Evolutionary conservation across 1,139 yeast species (phyloP).

Genomic region (Lodderomyces orthopsilosis): DNA sequence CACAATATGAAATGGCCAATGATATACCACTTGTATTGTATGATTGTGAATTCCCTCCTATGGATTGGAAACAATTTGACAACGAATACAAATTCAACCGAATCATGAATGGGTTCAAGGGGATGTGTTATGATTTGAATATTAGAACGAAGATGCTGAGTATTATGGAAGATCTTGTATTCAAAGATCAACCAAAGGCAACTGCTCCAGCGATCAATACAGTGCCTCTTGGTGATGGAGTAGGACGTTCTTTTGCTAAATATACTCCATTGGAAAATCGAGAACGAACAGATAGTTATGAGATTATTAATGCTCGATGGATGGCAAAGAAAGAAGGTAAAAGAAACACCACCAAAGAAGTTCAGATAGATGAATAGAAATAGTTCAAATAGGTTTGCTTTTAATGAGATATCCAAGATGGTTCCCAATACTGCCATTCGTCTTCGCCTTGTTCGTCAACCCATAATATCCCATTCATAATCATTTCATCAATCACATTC

Average conservation of each 20-base stretch:
- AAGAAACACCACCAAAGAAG: neutral
- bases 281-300: slow-evolving; percentile 59
- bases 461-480: slow-evolving; percentile 80
- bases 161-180: slow-evolving; percentile 24
- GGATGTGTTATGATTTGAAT: slow-evolving; percentile 32
- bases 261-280: slow-evolving; percentile 62
- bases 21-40: slow-evolving; percentile 87
- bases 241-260: slow-evolving; percentile 52
- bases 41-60: slow-evolving; percentile 73
- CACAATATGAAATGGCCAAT: slow-evolving; percentile 85
- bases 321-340: slow-evolving; percentile 34
- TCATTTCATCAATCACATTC: slow-evolving; percentile 73
- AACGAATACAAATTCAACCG: slow-evolving; percentile 16
- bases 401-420: slow-evolving; percentile 37
- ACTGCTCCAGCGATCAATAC: neutral
- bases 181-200: slow-evolving; percentile 12
- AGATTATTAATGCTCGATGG: slow-evolving; percentile 66
- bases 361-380: neutral
- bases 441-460: slow-evolving; percentile 55
- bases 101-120: slow-evolving; percentile 30
- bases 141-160: slow-evolving; percentile 33
- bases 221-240: slow-evolving; percentile 70
- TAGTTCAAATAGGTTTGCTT: neutral
- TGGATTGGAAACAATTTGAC: slow-evolving; percentile 58
- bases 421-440: slow-evolving; percentile 66